A percentile compares a stretch with the other conserved stretches of the same genome.
Conservation (phyloP, 129 eudicot genomes). For the Erigeron canadensis region DNA sequence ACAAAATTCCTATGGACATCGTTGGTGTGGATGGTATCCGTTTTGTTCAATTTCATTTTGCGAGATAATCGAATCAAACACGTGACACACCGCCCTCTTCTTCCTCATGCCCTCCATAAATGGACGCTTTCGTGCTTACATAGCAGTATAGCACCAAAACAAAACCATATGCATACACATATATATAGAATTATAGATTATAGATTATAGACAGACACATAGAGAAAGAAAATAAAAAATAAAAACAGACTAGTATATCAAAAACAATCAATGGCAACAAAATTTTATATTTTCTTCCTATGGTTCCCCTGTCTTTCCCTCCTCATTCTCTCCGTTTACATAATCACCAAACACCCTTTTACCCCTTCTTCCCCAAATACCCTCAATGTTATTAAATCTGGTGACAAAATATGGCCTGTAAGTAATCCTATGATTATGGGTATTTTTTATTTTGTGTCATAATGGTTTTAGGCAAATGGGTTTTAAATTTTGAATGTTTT, state of each 20-base stretch:
- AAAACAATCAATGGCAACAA: constrained; percentile 50
- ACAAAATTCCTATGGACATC: too few species aligned
- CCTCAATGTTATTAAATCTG: constrained; percentile 10
- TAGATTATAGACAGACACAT: too few species aligned
- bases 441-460: neutral
- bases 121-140: constrained; percentile 26
- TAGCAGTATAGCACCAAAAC: constrained; percentile 2
- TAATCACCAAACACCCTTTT: constrained; percentile 34
- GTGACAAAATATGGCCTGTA: constrained; percentile 82
- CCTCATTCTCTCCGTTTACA: constrained; percentile 41
- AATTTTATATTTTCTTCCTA: constrained; percentile 47
- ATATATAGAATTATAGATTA: too few species aligned
- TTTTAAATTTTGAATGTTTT: neutral
- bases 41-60: neutral
- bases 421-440: constrained; percentile 18
- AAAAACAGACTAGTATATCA: neutral
- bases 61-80: constrained; percentile 10
- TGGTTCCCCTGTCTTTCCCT: constrained; percentile 39
- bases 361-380: constrained; percentile 25
- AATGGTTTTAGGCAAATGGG: neutral
- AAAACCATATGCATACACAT: neutral
- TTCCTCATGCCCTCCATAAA: constrained; percentile 21
- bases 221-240: neutral
- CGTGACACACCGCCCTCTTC: constrained; percentile 27
- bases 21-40: too few species aligned